Evolutionary conservation across 2,329 filamentous ascomycete species (phyloP), one percentile per base, ranked within the genome.

Genomic region (Aureobasidium leucospermi): DNA sequence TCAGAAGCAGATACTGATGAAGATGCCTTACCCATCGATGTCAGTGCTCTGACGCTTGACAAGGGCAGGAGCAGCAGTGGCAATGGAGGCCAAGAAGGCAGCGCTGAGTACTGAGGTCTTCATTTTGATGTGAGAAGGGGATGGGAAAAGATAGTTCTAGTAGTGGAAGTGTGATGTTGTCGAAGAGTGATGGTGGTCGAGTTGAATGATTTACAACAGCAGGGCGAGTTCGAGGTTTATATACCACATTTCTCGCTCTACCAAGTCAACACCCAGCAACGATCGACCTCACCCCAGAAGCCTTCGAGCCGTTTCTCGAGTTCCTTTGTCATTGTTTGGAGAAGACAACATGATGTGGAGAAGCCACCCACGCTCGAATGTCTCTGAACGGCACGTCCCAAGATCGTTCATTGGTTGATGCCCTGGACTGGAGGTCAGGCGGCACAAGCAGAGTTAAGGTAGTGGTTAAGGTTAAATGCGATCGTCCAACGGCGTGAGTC

Each of bases 61-160:
- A 13, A 63, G 38, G n/a, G 48, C 43, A 46, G 62, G 60, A 28
- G 58, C 62, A 43, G 58, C 62, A 41, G 60, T 51, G 28, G 58
- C 57, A 28, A 52, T 23, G n/a, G 57, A 49, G 38, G 62, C 62
- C 32, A 60, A 19, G 43, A 60, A 10, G 41, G 60, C 51, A 34
- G 62, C 41, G 51, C 52, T 59, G 48, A 63, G 48, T 41, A 63
- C 59, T 32, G 60, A 56, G 42, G 59, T 46, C 63, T 62, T 65
- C 63, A 65, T 65, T n/a, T 16, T 63, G 59, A 31, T 39, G 6
- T 19, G n/a, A 23, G 9, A 39, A 6, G 15, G 9, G 34, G 13
- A 28, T n/a, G 19, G 23, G 23, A 42, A 15, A 8, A 19, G 31
- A 41, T 38, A 6, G 43, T 23, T 23, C 23, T 23, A 23, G 23